phyloP scores from a whole-genome alignment of 2,329 filamentous ascomycete species.

The Cryphonectria nitschkei region DNA sequence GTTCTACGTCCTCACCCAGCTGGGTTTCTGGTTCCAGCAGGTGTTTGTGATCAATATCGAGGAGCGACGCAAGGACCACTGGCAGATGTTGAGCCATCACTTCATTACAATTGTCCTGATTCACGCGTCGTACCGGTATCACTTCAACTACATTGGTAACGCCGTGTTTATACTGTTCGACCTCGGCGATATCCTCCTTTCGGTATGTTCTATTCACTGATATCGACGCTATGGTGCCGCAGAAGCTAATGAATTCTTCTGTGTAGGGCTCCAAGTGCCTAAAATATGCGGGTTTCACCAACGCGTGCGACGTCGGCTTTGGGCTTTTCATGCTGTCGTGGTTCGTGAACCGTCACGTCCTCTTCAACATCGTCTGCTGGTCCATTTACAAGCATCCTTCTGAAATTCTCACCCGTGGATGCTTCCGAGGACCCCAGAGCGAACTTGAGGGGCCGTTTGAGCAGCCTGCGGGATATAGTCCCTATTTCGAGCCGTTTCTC shows the following conservation, averaged over 20 bases:
- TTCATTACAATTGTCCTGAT: conserved; percentile 85
- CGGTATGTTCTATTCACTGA: conserved; percentile 57
- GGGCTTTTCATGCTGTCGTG: conserved; percentile 84
- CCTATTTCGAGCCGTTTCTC: conserved; percentile 75
- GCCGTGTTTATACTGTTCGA: conserved; percentile 93
- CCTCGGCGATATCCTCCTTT: conserved; percentile 83
- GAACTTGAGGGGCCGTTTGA: conserved; percentile 58
- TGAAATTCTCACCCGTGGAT: conserved; percentile 65
- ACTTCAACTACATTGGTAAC: conserved; percentile 85
- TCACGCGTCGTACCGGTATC: conserved; percentile 81
- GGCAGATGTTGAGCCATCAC: conserved; percentile 95
- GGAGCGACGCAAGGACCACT: conserved; percentile 90
- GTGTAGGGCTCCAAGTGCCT: conserved; percentile 85
- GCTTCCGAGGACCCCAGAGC: conserved; percentile 65
- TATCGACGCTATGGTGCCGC: not conserved
- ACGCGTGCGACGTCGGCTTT: conserved; percentile 80
- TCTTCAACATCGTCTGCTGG: conserved; percentile 80
- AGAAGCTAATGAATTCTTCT: conserved; percentile 29
- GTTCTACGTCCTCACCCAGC: conserved; percentile 86
- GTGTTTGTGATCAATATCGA: conserved; percentile 94
- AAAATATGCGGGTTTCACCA: conserved; percentile 82
- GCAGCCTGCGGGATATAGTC: conserved; percentile 53
- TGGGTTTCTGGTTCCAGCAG: conserved; percentile 93
- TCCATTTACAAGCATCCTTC: conserved; percentile 74
- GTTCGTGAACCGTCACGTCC: conserved; percentile 80